phyloP scores from a whole-genome alignment of 345 rosid species.

The Salix exigua region DNA sequence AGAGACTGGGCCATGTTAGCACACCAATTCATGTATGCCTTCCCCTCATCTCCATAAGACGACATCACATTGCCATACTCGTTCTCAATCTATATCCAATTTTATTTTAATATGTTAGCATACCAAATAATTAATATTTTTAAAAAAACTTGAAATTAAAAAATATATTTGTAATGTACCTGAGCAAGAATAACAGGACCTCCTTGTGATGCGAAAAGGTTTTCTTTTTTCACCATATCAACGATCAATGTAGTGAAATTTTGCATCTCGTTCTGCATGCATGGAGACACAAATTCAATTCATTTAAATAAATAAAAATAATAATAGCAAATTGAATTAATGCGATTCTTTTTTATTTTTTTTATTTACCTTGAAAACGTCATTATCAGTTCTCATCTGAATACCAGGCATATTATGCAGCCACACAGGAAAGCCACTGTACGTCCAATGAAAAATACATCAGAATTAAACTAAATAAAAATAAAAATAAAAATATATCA shows the following conservation, averaged over 20 bases:
- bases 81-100: slow-evolving; percentile 54
- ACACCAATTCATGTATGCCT: slow-evolving; percentile 63
- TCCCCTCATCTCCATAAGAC: slow-evolving; percentile 50
- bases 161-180: slow-evolving; percentile 19
- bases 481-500: too few relatives aligned
- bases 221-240: slow-evolving; percentile 54
- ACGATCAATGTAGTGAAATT: slow-evolving; percentile 61
- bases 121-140: not conserved
- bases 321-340: not conserved
- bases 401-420: slow-evolving; percentile 4
- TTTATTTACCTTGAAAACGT: slow-evolving; percentile 10
- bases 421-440: slow-evolving; percentile 16
- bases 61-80: slow-evolving; percentile 67
- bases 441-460: not conserved
- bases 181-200: slow-evolving; percentile 76
- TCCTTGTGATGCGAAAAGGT: slow-evolving; percentile 71
- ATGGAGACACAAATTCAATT: not conserved
- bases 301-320: not conserved
- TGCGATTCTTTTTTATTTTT: too few relatives aligned
- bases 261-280: slow-evolving; percentile 63
- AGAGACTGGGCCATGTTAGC: slow-evolving; percentile 59
- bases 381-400: slow-evolving; percentile 9
- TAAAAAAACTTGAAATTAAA: too few relatives aligned
- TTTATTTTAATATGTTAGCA: not conserved
- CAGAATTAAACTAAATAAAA: not conserved